Conservation (phyloP, 805 yeast species). For the Jamesozyma spencerorum region DNA sequence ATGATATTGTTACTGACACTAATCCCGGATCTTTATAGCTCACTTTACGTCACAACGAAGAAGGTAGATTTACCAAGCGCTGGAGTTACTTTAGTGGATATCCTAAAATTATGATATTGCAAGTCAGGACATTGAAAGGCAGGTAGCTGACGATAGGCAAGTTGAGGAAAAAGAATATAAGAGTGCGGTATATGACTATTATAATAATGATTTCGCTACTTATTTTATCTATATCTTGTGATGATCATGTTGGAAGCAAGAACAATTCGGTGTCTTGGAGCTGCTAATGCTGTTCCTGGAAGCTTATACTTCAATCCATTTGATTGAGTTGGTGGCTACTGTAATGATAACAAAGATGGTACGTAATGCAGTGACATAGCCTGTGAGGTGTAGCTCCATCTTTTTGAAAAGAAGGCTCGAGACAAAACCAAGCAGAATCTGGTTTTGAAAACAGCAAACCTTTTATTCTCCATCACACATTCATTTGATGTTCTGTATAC, state of each 20-base stretch:
- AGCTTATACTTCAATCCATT: conserved; percentile 10
- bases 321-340: conserved; percentile 10
- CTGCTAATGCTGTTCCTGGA: conserved; percentile 6
- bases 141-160: conserved; percentile 2
- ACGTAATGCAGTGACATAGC: too few species aligned
- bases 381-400: too few species aligned
- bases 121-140: conserved; percentile 1
- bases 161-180: conserved; percentile 1
- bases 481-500: too few species aligned
- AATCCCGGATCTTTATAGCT: not conserved
- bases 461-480: too few species aligned
- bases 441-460: too few species aligned
- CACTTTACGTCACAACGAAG: conserved; percentile 1
- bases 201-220: not conserved
- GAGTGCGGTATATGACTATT: not conserved
- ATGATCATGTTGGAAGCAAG: not conserved
- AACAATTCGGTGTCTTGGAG: conserved; percentile 1
- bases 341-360: too few species aligned
- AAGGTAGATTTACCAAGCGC: not conserved
- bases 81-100: too few species aligned
- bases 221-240: too few species aligned
- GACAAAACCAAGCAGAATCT: not conserved
- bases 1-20: conserved; percentile 1
- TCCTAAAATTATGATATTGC: too few species aligned
- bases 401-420: conserved; percentile 5